Evolutionary conservation across 2,329 filamentous ascomycete species (phyloP).

Genomic region (Fusarium tjaetaba): DNA sequence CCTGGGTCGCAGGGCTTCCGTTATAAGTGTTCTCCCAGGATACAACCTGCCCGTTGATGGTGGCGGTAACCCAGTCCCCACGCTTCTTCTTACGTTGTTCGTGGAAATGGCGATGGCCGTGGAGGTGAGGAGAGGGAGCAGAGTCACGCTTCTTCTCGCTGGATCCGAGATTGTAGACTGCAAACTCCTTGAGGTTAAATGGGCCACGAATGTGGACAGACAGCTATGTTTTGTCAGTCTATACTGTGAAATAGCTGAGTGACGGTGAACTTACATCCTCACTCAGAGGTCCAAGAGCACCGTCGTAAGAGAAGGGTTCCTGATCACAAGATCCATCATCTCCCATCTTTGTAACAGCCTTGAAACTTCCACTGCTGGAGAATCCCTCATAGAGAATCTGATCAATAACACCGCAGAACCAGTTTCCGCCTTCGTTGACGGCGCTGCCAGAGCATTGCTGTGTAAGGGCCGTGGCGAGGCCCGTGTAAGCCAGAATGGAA

Average conservation of each 20-base stretch:
- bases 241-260: neutral
- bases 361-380: slow-evolving; percentile 69
- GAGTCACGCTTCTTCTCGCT: slow-evolving; percentile 45
- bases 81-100: slow-evolving; percentile 58
- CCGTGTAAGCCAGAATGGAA: slow-evolving; percentile 43
- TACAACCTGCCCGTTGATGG: slow-evolving; percentile 66
- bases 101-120: slow-evolving; percentile 62
- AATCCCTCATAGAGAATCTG: slow-evolving; percentile 75
- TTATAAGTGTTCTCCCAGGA: slow-evolving; percentile 68
- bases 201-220: slow-evolving; percentile 80
- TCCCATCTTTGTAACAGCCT: slow-evolving; percentile 71
- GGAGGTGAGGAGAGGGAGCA: slow-evolving; percentile 40
- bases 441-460: slow-evolving; percentile 51
- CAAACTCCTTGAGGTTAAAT: slow-evolving; percentile 72
- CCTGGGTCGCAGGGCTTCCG: slow-evolving; percentile 40
- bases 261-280: slow-evolving; percentile 68
- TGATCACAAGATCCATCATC: slow-evolving; percentile 63
- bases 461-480: slow-evolving; percentile 45
- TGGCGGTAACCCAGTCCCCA: slow-evolving; percentile 60
- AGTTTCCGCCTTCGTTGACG: slow-evolving; percentile 63
- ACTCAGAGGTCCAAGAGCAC: slow-evolving; percentile 72
- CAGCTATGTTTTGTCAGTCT: slow-evolving; percentile 59
- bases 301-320: slow-evolving; percentile 62
- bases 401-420: slow-evolving; percentile 71
- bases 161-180: slow-evolving; percentile 69